Evolutionary conservation across 2,329 filamentous ascomycete species (phyloP).

Genomic region (Alternaria brassicicola): DNA sequence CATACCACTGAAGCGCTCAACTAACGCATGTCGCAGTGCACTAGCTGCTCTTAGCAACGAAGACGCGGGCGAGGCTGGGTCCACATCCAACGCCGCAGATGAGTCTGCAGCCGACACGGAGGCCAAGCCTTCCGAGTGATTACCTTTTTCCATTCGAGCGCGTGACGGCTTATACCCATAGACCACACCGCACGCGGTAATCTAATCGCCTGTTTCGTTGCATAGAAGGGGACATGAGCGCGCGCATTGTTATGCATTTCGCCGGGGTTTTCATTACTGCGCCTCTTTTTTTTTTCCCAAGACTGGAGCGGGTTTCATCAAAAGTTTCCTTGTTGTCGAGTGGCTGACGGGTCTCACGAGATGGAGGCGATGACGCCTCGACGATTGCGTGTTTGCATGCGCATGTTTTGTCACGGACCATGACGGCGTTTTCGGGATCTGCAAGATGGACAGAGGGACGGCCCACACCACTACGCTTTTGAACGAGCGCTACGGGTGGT

Average conservation of each 20-base stretch:
- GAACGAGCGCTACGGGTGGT: conserved; percentile 27
- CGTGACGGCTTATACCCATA: conserved; percentile 45
- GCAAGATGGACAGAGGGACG: conserved; percentile 18
- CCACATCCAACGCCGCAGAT: conserved; percentile 69
- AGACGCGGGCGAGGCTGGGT: conserved; percentile 62
- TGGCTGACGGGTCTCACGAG: conserved; percentile 13
- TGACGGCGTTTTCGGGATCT: conserved; percentile 39
- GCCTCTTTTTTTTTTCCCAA: conserved; percentile 28
- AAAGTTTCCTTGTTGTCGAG: conserved; percentile 37
- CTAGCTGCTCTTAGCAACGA: conserved; percentile 62
- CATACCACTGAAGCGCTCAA: neutral
- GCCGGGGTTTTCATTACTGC: conserved; percentile 27
- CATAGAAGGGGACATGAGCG: conserved; percentile 50
- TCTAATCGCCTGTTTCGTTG: conserved; percentile 50
- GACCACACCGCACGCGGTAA: conserved; percentile 46
- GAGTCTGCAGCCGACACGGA: conserved; percentile 30
- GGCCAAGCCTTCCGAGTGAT: conserved; percentile 48
- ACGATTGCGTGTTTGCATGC: conserved; percentile 20
- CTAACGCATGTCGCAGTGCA: conserved; percentile 52
- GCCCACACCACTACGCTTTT: conserved; percentile 28
- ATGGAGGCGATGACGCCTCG: conserved; percentile 17
- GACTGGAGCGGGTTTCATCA: conserved; percentile 28
- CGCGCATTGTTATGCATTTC: conserved; percentile 49
- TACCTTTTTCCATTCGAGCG: conserved; percentile 43
- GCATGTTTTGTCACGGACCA: conserved; percentile 23